Percentiles rank a stretch among this genome's conserved stretches.
Evolutionary conservation across 495 filamentous ascomycete genomes (phyloP).

Genomic region (Penicillium roqueforti): DNA sequence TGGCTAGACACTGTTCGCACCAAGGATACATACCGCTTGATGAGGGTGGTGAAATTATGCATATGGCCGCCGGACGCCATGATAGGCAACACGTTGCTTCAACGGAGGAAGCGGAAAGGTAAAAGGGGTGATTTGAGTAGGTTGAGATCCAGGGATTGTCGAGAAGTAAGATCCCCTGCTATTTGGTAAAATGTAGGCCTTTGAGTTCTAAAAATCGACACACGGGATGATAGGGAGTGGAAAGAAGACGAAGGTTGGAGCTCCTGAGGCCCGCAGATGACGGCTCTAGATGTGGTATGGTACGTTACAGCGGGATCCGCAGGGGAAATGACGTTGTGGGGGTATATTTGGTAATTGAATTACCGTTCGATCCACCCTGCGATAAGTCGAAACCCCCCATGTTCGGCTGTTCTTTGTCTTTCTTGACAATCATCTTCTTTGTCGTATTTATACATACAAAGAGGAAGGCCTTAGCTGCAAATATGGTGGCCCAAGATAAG

Average conservation of each 20-base stretch:
- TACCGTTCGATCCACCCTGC: slow-evolving; percentile 12
- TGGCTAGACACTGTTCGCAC: not conserved
- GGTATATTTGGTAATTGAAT: slow-evolving; percentile 20
- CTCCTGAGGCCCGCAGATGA: slow-evolving; percentile 22
- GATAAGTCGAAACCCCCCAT: not conserved
- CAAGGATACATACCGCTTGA: slow-evolving; percentile 75
- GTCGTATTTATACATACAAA: not conserved
- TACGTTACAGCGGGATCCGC: slow-evolving; percentile 12
- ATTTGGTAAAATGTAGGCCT: slow-evolving; percentile 2
- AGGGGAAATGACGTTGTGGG: slow-evolving; percentile 9
- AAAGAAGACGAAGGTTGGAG: slow-evolving; percentile 10
- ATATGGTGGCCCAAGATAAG: not conserved
- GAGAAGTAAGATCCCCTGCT: not conserved
- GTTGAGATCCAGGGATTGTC: not conserved
- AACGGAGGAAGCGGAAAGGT: slow-evolving; percentile 4
- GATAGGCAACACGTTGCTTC: slow-evolving; percentile 32
- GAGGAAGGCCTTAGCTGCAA: slow-evolving; percentile 22
- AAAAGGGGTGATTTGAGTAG: not conserved
- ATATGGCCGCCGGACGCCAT: slow-evolving; percentile 65
- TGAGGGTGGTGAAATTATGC: slow-evolving; percentile 94
- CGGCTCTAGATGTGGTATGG: slow-evolving; percentile 15
- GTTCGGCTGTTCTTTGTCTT: slow-evolving; percentile 8
- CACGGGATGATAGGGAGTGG: slow-evolving; percentile 2
- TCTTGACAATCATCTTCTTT: slow-evolving; percentile 4
- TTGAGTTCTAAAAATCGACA: slow-evolving; percentile 8